Evolutionary conservation across 176 grass and related monocot species (phyloP).

Genomic region (Rhynchospora breviuscula): DNA sequence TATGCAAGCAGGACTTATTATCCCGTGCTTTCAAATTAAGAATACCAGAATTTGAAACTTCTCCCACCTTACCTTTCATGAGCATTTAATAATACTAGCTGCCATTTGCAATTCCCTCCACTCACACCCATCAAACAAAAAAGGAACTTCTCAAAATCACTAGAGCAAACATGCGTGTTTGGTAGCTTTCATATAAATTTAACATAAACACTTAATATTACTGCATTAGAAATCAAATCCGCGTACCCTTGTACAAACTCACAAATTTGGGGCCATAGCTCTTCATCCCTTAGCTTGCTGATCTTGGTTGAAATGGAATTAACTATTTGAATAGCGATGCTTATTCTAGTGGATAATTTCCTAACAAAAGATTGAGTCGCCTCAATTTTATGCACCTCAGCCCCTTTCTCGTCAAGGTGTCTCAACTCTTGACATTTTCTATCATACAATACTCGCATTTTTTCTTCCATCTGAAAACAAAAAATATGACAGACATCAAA

Average conservation of each 20-base stretch:
- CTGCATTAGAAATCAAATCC: neutral
- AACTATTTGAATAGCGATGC: constrained; percentile 91
- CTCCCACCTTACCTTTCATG: neutral
- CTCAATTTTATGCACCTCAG: constrained; percentile 74
- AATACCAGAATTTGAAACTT: neutral
- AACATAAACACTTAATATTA: neutral
- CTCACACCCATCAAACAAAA: neutral
- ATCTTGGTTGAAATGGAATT: constrained; percentile 82
- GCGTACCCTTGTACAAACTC: constrained; percentile 91
- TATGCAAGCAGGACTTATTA: neutral
- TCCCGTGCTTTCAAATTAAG: neutral
- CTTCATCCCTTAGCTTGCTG: constrained; percentile 85
- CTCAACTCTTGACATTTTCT: constrained; percentile 59
- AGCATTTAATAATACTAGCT: neutral
- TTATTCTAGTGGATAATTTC: constrained; percentile 92
- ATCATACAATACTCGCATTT: constrained; percentile 65
- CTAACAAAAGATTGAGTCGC: constrained; percentile 53
- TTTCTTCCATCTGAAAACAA: constrained; percentile 66
- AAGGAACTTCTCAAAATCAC: neutral
- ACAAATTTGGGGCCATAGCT: constrained; percentile 88
- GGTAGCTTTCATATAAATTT: neutral
- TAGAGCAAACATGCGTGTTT: neutral
- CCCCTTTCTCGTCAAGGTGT: constrained; percentile 66
- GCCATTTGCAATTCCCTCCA: neutral
- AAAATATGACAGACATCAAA: constrained; percentile 3